Evolutionary conservation across 2,329 filamentous ascomycete species (phyloP), one percentile per base, ranked within the genome.

Genomic region (Curvularia lunata): DNA sequence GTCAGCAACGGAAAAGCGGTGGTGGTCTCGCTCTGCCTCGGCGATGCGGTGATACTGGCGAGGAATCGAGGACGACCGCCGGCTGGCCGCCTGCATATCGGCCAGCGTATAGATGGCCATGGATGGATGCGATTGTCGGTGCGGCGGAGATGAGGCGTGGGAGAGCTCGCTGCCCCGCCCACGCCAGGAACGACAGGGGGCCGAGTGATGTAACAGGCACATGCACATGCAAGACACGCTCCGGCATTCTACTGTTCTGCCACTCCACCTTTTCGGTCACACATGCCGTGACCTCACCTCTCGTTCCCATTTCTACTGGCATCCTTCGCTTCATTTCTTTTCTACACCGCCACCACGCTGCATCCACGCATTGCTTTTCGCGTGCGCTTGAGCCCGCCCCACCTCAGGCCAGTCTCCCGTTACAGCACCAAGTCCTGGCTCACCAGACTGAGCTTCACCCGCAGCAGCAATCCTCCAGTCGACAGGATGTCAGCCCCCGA

Each of bases 401-500:
- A 46, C 46, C 30, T 48, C n/a, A 28, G 25, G 51, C 48, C 41
- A 13, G 34, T 28, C 27, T 16, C 34, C 30, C 41, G 38, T 48
- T 50, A 62, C 56, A 38, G 54, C 48, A 7, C 38, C 27, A 61
- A 56, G 52, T 65, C 62, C 58, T 74, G 69, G 70, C 61, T 69
- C 19, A 37, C 18, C 40, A 60, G 48, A 25, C 34, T 66, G 0
- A 51, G 59, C 19, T 47, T 55, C 47, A 25, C 34, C 10, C 61
- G 66, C 57, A 62, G 58, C 53, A 47, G 41, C 50, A 59, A 48
- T 58, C 59, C 56, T 27, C 61, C 62, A 27, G 52, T 61, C 12
- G 64, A 68, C 55, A 68, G 69, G 48, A 82, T 82, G 80, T 74
- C 79, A 34, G 76, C 71, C 32, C 79, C 75, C 38, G 79, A 81